A percentile compares a stretch with the other conserved stretches of the same genome.
Evolutionary conservation across 768 basidiomycete genomes (phyloP).

Genomic region (Russula griseocarnosa): DNA sequence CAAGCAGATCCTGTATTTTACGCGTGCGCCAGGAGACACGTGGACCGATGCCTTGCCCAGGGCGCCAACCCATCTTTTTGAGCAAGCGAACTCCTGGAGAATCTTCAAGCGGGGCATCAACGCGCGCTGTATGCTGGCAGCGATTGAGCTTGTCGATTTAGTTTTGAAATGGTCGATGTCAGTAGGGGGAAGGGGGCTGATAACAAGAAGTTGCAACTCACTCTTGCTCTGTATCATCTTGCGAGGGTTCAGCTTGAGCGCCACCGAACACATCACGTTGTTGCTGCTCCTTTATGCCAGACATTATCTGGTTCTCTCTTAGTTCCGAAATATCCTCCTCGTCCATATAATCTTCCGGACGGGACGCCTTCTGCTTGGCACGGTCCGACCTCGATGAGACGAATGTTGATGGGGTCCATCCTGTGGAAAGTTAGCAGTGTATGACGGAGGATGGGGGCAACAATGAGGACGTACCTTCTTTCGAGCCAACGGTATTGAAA

Average conservation of each 20-base stretch:
- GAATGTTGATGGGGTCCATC: constrained; percentile 94
- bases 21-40: constrained; percentile 75
- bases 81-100: constrained; percentile 82
- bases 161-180: neutral
- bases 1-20: constrained; percentile 61
- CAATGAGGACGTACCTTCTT: constrained; percentile 61
- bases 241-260: constrained; percentile 48
- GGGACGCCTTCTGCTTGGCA: constrained; percentile 54
- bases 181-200: neutral
- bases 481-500: constrained; percentile 92
- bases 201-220: constrained; percentile 37
- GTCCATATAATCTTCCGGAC: constrained; percentile 96
- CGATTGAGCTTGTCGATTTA: constrained; percentile 49
- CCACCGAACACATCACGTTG: constrained; percentile 73
- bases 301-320: constrained; percentile 54
- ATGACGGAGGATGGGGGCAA: neutral
- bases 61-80: constrained; percentile 93
- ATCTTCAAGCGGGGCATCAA: constrained; percentile 73
- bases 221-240: constrained; percentile 48
- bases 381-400: constrained; percentile 82
- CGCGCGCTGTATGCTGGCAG: constrained; percentile 56
- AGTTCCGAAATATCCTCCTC: constrained; percentile 91
- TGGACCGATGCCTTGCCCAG: constrained; percentile 91
- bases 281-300: constrained; percentile 65
- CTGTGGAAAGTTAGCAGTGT: constrained; percentile 40